phyloP scores from a whole-genome alignment of 371 early-diverging fungal genomes.

The Gilbertella persicaria region DNA sequence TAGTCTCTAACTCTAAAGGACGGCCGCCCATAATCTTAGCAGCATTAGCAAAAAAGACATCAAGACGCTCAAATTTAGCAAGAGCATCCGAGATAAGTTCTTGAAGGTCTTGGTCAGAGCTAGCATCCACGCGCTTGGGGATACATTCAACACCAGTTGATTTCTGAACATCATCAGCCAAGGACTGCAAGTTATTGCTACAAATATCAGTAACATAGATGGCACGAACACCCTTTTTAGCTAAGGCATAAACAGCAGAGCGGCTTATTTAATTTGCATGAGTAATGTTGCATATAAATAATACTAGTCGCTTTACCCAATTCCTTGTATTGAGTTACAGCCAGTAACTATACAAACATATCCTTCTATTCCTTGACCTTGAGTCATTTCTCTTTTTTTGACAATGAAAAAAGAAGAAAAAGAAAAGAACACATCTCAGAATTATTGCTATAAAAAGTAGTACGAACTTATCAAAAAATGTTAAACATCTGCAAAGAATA shows the following conservation, averaged over 20 bases:
- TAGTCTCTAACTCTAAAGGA: constrained; percentile 14
- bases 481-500: too few species aligned
- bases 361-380: too few species aligned
- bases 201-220: constrained; percentile 49
- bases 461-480: too few species aligned
- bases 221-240: constrained; percentile 40
- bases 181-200: constrained; percentile 28
- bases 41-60: constrained; percentile 60
- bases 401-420: too few species aligned
- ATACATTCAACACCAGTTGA: constrained; percentile 42
- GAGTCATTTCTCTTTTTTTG: too few species aligned
- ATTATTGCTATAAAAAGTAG: too few species aligned
- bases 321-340: too few species aligned
- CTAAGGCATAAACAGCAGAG: constrained; percentile 42
- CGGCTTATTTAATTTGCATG: too few species aligned
- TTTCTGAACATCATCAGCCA: constrained; percentile 39
- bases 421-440: too few species aligned
- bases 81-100: constrained; percentile 40
- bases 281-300: constrained; percentile 10
- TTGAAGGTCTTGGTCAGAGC: constrained; percentile 37
- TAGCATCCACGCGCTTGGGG: constrained; percentile 45
- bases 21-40: constrained; percentile 28
- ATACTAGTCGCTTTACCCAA: too few species aligned
- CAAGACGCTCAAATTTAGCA: constrained; percentile 46
- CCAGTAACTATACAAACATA: too few species aligned